Evolutionary conservation across 805 yeast species (phyloP).

Genomic region (Kodamaea kaohsiungensis): DNA sequence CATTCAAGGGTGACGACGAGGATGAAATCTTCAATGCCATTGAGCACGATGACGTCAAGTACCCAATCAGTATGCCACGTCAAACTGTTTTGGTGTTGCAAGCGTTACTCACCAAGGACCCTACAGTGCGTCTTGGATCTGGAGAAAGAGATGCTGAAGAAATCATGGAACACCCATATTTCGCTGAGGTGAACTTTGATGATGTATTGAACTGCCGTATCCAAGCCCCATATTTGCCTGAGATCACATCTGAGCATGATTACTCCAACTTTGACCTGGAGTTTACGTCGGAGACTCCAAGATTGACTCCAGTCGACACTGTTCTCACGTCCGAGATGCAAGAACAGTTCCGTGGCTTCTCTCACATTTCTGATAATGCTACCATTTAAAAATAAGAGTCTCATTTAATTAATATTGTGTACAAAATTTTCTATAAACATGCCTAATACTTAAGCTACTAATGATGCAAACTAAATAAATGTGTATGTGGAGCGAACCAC

Average conservation of each 20-base stretch:
- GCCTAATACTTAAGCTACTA: not conserved
- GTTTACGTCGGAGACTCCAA: slow-evolving; percentile 91
- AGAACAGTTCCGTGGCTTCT: slow-evolving; percentile 96
- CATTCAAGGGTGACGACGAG: slow-evolving; percentile 95
- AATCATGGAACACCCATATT: slow-evolving; percentile 94
- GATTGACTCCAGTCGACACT: slow-evolving; percentile 91
- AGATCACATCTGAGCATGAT: slow-evolving; percentile 83
- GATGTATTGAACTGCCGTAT: slow-evolving; percentile 72
- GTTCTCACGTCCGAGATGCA: slow-evolving; percentile 84
- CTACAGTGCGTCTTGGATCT: slow-evolving; percentile 78
- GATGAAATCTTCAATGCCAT: slow-evolving; percentile 98
- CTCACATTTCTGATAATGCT: slow-evolving; percentile 73
- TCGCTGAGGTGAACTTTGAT: slow-evolving; percentile 85
- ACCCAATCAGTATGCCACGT: slow-evolving; percentile 96
- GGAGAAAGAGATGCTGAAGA: slow-evolving; percentile 89
- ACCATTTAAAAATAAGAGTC: slow-evolving; percentile 28
- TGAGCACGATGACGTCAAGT: slow-evolving; percentile 91
- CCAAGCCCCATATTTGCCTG: slow-evolving; percentile 89
- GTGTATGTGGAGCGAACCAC: too few relatives aligned
- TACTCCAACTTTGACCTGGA: slow-evolving; percentile 92
- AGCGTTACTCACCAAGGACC: slow-evolving; percentile 88
- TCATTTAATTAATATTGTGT: not conserved
- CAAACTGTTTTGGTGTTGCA: slow-evolving; percentile 94
- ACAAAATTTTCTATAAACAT: slow-evolving; percentile 1
- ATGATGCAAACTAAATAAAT: too few relatives aligned